Percentiles rank a stretch among this genome's conserved stretches.
Conservation (phyloP, 1,284 basidiomycete species). For the Hemileia vastatrix region DNA sequence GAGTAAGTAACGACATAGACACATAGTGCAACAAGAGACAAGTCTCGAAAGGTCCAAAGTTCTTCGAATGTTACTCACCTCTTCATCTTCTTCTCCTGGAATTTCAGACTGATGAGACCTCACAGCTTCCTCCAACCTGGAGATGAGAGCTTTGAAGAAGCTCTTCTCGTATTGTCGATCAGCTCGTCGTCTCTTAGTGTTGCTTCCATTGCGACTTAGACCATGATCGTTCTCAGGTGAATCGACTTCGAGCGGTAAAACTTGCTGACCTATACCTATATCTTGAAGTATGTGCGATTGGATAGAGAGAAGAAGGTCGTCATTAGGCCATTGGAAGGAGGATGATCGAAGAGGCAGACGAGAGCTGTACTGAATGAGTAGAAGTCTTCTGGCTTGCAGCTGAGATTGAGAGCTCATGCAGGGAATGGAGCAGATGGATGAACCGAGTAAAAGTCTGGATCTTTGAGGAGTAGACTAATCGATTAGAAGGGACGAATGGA, state of each 20-base stretch:
- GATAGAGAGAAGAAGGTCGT: constrained; percentile 24
- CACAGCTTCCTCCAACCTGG: constrained; percentile 27
- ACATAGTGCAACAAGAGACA: too few species aligned
- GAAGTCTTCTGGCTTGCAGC: constrained; percentile 6
- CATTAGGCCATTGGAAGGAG: constrained; percentile 24
- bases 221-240: neutral
- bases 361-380: constrained; percentile 28
- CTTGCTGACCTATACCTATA: constrained; percentile 20
- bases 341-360: constrained; percentile 25
- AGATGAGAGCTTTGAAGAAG: constrained; percentile 27
- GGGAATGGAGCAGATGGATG: too few species aligned
- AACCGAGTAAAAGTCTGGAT: too few species aligned
- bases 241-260: neutral
- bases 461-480: too few species aligned
- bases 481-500: too few species aligned
- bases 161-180: constrained; percentile 23
- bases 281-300: constrained; percentile 26
- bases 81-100: constrained; percentile 26
- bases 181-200: constrained; percentile 3
- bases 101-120: constrained; percentile 14
- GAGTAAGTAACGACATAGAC: too few species aligned
- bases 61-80: too few species aligned
- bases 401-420: too few species aligned
- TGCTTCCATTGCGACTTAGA: neutral
- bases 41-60: too few species aligned